Conservation (phyloP, 768 basidiomycete genomes). For the Hericium rajendrae region DNA sequence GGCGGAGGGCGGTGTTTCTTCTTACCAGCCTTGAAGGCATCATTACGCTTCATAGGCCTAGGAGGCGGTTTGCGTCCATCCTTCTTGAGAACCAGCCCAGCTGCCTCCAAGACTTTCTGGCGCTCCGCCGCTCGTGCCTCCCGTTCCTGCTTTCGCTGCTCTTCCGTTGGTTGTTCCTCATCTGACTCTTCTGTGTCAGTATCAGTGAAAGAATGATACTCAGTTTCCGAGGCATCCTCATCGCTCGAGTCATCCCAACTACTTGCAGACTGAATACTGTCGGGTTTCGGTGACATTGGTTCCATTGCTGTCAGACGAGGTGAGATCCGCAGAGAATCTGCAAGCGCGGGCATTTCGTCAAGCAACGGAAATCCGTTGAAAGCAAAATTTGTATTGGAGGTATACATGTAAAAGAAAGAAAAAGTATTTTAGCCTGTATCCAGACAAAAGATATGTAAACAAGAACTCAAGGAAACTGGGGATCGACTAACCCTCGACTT, state of each 20-base stretch:
- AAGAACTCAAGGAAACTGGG: slow-evolving; percentile 45
- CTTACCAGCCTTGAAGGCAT: slow-evolving; percentile 19
- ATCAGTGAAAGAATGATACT: slow-evolving; percentile 33
- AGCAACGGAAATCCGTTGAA: not conserved
- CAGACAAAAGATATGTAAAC: slow-evolving; percentile 39
- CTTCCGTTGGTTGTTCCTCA: slow-evolving; percentile 25
- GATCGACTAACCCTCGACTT: slow-evolving; percentile 83
- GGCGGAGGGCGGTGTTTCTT: slow-evolving; percentile 41
- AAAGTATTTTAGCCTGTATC: slow-evolving; percentile 76
- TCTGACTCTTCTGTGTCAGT: slow-evolving; percentile 31
- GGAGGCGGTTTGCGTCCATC: slow-evolving; percentile 42
- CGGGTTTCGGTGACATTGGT: not conserved
- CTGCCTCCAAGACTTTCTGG: slow-evolving; percentile 77
- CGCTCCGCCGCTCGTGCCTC: slow-evolving; percentile 65
- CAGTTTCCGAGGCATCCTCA: slow-evolving; percentile 26
- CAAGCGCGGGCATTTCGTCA: not conserved
- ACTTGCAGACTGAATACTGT: slow-evolving; percentile 5
- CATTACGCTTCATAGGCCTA: not conserved
- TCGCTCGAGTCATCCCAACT: slow-evolving; percentile 17
- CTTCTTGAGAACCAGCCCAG: slow-evolving; percentile 70
- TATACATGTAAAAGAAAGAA: slow-evolving; percentile 29
- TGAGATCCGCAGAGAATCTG: not conserved
- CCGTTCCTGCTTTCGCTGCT: slow-evolving; percentile 40
- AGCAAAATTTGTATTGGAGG: slow-evolving; percentile 14
- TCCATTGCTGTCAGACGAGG: not conserved